A percentile compares a stretch with the other conserved stretches of the same genome.
These are phyloP conservation scores for Backusella mclennaniae DNA, from an alignment of 192 early-diverging fungal genomes.

Conservation along the genomic window DNA sequence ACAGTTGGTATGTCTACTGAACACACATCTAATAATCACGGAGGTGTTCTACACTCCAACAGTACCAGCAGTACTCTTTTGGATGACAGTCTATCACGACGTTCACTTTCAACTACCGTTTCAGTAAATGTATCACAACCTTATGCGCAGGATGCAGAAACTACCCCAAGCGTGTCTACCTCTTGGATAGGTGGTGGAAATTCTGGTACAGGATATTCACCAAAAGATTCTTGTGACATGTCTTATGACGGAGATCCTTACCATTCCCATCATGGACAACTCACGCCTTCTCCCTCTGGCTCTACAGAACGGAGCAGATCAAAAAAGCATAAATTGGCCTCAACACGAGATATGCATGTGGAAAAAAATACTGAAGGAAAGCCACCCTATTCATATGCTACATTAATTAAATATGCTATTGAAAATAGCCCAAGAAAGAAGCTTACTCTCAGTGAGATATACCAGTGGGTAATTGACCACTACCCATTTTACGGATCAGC, in stretches of 20 bases:
- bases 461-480: slow-evolving; percentile 68
- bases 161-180: not conserved
- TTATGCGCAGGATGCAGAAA: not conserved
- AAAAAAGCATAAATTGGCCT: not conserved
- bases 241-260: slow-evolving; percentile 9
- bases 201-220: slow-evolving; percentile 7
- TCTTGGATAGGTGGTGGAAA: not conserved
- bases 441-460: slow-evolving; percentile 81
- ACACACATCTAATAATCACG: not conserved
- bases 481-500: slow-evolving; percentile 77
- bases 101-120: not conserved
- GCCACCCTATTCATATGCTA: slow-evolving; percentile 77
- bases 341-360: slow-evolving; percentile 25
- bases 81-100: slow-evolving; percentile 6
- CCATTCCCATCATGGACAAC: not conserved
- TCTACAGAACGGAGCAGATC: slow-evolving; percentile 16
- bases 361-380: slow-evolving; percentile 48
- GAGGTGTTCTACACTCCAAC: not conserved
- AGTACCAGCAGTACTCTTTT: slow-evolving; percentile 4
- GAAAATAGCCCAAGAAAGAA: slow-evolving; percentile 53
- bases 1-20: slow-evolving; percentile 1
- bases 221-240: slow-evolving; percentile 10
- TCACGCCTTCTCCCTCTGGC: slow-evolving; percentile 7
- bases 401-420: slow-evolving; percentile 78
- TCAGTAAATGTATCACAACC: not conserved